Percentiles rank a stretch among this genome's conserved stretches.
These are phyloP conservation scores for Diutina siamensis DNA, from an alignment of 1,139 yeast species.

Conservation along the genomic window DNA sequence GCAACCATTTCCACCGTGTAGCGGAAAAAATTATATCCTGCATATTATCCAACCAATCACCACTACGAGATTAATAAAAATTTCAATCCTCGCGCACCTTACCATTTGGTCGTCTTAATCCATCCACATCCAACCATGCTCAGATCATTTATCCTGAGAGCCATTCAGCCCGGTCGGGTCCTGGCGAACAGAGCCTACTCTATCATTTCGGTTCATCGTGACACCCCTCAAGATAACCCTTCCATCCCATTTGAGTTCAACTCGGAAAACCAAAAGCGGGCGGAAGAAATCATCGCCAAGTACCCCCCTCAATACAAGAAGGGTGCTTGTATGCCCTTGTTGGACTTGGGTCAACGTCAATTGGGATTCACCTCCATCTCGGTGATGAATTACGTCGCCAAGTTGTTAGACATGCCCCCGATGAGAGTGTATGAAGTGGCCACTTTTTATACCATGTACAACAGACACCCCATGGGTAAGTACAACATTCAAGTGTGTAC, in stretches of 20 bases:
- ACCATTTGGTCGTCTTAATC: background rate
- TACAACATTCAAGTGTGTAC: constrained; percentile 81
- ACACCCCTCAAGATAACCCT: constrained; percentile 57
- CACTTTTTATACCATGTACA: constrained; percentile 86
- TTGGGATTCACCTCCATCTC: constrained; percentile 78
- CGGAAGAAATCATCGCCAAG: constrained; percentile 63
- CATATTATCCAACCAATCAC: constrained; percentile 4
- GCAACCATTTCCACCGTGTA: background rate
- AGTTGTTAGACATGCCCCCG: constrained; percentile 80
- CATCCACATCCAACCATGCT: background rate
- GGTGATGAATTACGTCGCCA: constrained; percentile 89
- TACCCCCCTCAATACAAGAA: constrained; percentile 83
- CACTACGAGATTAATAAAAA: constrained; percentile 4
- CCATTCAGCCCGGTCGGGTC: constrained; percentile 3
- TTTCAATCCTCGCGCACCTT: constrained; percentile 3
- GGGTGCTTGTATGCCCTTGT: constrained; percentile 80
- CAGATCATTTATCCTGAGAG: constrained; percentile 3
- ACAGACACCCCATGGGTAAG: constrained; percentile 80
- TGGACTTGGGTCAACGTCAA: constrained; percentile 85
- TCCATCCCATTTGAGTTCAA: constrained; percentile 63
- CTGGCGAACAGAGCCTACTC: constrained; percentile 1
- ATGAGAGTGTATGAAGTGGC: constrained; percentile 95
- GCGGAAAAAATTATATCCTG: too few species aligned
- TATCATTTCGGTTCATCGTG: constrained; percentile 61
- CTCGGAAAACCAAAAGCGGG: constrained; percentile 56